Percentiles rank a stretch among this genome's conserved stretches.
phyloP scores from a whole-genome alignment of 2,329 filamentous ascomycete genomes.

The Colletotrichum siamense region DNA sequence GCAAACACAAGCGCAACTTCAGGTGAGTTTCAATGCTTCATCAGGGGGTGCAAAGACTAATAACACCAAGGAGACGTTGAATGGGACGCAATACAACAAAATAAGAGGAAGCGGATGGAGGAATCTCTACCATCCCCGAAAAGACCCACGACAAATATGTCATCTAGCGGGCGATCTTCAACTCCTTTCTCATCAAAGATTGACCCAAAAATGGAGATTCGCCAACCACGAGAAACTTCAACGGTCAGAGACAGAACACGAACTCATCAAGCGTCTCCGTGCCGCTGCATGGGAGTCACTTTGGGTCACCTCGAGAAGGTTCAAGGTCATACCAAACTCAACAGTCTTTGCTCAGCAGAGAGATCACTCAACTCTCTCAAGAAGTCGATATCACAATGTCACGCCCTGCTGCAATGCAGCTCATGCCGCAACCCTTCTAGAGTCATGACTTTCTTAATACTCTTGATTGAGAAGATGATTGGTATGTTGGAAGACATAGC shows the following conservation, averaged over 20 bases:
- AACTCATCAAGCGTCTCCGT: neutral
- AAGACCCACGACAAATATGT: neutral
- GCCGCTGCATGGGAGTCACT: neutral
- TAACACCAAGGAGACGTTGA: neutral
- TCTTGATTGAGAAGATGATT: neutral
- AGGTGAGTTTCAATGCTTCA: neutral
- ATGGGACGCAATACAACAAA: neutral
- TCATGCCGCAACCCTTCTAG: neutral
- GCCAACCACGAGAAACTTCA: neutral
- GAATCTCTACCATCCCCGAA: neutral
- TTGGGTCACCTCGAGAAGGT: neutral
- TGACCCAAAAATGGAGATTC: neutral
- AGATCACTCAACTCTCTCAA: neutral
- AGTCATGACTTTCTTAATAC: neutral
- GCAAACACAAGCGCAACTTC: neutral
- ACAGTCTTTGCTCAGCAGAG: neutral
- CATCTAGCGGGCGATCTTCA: neutral
- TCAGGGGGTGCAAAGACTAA: neutral
- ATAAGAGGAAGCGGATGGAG: neutral
- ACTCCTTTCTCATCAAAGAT: neutral
- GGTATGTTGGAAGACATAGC: neutral
- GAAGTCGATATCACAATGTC: neutral
- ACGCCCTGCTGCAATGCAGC: neutral
- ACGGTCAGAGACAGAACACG: neutral
- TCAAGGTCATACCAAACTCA: neutral